A percentile compares a stretch with the other conserved stretches of the same genome.
Evolutionary conservation across 139 green algal genomes (phyloP).

Genomic region (Chlamydomonas asymmetrica): DNA sequence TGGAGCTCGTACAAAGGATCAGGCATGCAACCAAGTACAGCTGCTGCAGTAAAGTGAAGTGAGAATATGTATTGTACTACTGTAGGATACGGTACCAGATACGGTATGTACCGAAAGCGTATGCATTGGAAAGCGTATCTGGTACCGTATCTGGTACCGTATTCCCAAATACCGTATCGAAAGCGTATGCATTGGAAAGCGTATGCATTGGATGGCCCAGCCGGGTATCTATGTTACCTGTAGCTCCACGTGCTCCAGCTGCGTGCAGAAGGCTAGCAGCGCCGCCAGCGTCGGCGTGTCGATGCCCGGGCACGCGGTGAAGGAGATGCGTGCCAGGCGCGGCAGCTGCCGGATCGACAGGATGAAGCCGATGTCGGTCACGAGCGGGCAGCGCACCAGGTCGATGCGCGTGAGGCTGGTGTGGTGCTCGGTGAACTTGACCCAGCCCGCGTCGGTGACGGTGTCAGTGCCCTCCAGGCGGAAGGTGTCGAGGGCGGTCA

Average conservation of each 20-base stretch:
- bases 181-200: no score
- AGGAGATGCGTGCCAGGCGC: slow-evolving; percentile 10
- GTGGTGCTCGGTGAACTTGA: slow-evolving; percentile 12
- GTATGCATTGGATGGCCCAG: no score
- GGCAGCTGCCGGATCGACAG: slow-evolving; percentile 18
- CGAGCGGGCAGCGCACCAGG: slow-evolving; percentile 19
- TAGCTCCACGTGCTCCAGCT: slow-evolving; percentile 13
- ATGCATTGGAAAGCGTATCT: no score
- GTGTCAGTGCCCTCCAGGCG: slow-evolving; percentile 17
- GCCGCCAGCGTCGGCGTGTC: slow-evolving; percentile 21
- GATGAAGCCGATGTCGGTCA: slow-evolving; percentile 32
- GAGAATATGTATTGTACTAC: no score
- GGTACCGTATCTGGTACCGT: no score
- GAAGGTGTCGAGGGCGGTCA: slow-evolving; percentile 23
- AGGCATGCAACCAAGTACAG: no score
- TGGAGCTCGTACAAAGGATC: no score
- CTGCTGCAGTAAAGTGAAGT: no score
- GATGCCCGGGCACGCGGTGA: slow-evolving; percentile 14
- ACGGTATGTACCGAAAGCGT: no score
- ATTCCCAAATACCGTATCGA: no score
- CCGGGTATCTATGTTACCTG: no score
- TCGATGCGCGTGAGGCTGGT: slow-evolving; percentile 10
- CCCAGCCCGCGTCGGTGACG: slow-evolving; percentile 12
- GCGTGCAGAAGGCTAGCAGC: slow-evolving; percentile 22
- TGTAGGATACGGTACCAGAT: no score